phyloP scores from a whole-genome alignment of 169 alveolate species.

The Cyclospora cayetanensis region DNA sequence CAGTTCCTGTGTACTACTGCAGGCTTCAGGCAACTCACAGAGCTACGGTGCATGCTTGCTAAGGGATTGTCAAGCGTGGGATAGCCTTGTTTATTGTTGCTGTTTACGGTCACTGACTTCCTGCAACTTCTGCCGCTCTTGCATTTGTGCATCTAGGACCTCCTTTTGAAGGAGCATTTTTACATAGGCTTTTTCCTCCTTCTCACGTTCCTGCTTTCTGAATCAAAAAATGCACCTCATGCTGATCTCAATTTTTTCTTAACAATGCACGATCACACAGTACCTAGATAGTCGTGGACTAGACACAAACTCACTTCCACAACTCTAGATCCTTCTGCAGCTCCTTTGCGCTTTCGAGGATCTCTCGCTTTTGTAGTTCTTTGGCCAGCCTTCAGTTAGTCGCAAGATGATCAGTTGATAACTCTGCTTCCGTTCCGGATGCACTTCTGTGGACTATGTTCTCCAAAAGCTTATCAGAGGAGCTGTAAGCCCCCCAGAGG shows the following conservation, averaged over 20 bases:
- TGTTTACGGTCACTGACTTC: slow-evolving; percentile 37
- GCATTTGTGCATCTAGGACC: slow-evolving; percentile 63
- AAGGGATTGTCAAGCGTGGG: too few species aligned
- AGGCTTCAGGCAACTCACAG: too few species aligned
- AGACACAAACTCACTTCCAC: slow-evolving; percentile 19
- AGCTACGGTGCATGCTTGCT: too few species aligned
- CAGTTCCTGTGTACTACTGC: too few species aligned
- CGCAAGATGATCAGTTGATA: too few species aligned
- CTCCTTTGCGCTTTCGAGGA: slow-evolving; percentile 46
- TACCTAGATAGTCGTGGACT: not conserved
- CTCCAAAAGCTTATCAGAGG: too few species aligned
- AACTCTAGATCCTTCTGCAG: slow-evolving; percentile 40
- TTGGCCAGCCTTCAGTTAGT: slow-evolving; percentile 47
- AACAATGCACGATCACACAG: not conserved
- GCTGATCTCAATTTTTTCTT: not conserved
- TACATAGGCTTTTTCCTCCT: slow-evolving; percentile 20
- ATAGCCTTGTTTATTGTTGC: too few species aligned
- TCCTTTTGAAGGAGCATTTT: slow-evolving; percentile 61
- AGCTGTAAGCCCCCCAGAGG: too few species aligned
- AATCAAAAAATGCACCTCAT: not conserved
- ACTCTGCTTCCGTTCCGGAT: too few species aligned
- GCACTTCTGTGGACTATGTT: too few species aligned
- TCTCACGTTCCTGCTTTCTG: slow-evolving; percentile 46
- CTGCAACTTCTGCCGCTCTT: slow-evolving; percentile 41
- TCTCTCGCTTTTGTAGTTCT: slow-evolving; percentile 24